Evolutionary conservation across 768 basidiomycete species (phyloP), one percentile per base, ranked within the genome.

Genomic region (Pleurotus giganteus): DNA sequence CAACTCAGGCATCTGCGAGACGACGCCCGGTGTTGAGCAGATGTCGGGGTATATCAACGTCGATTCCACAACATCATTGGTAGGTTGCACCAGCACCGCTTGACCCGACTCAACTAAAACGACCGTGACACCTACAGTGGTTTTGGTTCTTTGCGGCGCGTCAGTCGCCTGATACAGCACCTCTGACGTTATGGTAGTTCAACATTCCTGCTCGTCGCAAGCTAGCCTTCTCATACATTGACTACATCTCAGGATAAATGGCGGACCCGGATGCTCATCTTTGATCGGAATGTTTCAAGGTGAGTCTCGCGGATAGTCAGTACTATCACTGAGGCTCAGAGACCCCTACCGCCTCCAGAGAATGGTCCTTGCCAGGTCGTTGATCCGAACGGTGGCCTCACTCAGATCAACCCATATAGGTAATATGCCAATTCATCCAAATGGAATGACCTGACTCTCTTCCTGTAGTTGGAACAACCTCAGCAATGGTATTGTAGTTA

Each of bases 131-230:
- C 19, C 9, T 1, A 3, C 19, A 85, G 85, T 87, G 82, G 83
- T 88, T 87, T 62, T 88, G 85, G 83, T 88, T 86, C 66, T 88
- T 88, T 49, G 86, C 83, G 57, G 77, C 86, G 2, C 75, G 86
- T 11, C 67, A 79, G 23, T 69, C 74, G 2, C 82, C 85, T 0
- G 80, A 84, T 43, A 83, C 76, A 1, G 84, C 85, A 0, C 85
- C 85, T 0, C 81, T 88, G 60, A 84, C 84, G 2, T 70, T 87
- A 24, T 88, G 86, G 85, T 82, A 55, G 7, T 4, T 42, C 19
- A 23, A 15, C 21, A 27, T 47, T 19, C 26, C 23, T 15, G 45
- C 1, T 59, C 12, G 39, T 41, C 12, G 12, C 17, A n/a, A n/a
- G 17, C 2, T 32, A 13, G 6, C 31, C 7, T 32, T 17, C 19